Base-by-base conservation (phyloP, 805 yeast genomes). In the Saccharomycodes ludwigii region DNA sequence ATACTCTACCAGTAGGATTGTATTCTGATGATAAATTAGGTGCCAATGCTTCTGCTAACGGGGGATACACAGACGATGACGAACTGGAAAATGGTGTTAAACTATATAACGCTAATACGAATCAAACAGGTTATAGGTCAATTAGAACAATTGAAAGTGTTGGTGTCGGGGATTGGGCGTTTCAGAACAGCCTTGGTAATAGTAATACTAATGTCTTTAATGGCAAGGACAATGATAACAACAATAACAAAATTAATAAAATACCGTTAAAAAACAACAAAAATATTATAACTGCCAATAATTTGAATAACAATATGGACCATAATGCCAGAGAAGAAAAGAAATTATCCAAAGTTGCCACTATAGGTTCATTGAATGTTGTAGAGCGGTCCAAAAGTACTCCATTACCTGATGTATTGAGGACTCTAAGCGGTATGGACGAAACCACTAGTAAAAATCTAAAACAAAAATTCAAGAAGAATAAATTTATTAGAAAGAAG, bases 121-220 rank as follows among this genome's bases (percentile, higher is more conserved):
- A 33, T 21, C n/a, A n/a, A n/a, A 42, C 46, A 2, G 52, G 52
- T 4, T 52, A 49, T 33, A 40, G 53, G 32, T 52, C 57, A 1
- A 42, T 49, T 27, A 36, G 47, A 21, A 50, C 54, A 1, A 40
- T 42, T 4, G 48, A 45, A 31, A 52, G 55, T 41, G 44, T 43
- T 23, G 54, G 52, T n/a, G n/a, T n/a, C n/a, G n/a, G n/a, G n/a
- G 54, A 48, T 18, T 50, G 50, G 52, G 46, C 43, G 4, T 39
- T 40, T 24, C n/a, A n/a, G n/a, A n/a, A n/a, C n/a, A n/a, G n/a
- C n/a, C n/a, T n/a, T n/a, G n/a, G n/a, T n/a, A 33, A 32, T 22
- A 36, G 34, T 21, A 38, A 31, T 22, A 40, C 32, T 19, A 32
- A 32, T 25, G 32, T 31, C 30, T 42, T 43, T n/a, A 37, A 41